phyloP scores from a whole-genome alignment of 192 early-diverging fungal species.

The Coemansia sp. region DNA sequence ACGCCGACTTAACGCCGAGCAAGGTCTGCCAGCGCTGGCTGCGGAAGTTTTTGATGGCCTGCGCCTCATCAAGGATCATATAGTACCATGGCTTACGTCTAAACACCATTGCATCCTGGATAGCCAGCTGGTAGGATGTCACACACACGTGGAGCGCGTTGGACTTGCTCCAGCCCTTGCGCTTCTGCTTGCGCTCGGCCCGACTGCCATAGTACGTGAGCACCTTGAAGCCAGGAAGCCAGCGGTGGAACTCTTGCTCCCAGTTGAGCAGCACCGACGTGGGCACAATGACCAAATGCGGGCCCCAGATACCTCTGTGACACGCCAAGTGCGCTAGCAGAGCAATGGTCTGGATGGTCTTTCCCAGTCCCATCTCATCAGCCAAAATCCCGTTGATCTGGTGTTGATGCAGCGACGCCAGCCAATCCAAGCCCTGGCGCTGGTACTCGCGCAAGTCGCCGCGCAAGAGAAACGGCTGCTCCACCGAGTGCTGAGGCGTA shows the following conservation, averaged over 20 bases:
- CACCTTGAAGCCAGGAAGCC: conserved; percentile 67
- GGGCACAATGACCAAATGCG: conserved; percentile 91
- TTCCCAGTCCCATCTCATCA: conserved; percentile 94
- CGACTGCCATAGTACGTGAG: conserved; percentile 69
- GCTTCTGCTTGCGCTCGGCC: conserved; percentile 50
- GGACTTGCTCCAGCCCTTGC: conserved; percentile 60
- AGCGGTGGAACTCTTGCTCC: conserved; percentile 86
- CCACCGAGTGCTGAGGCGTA: conserved; percentile 10
- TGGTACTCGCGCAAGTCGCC: conserved; percentile 85
- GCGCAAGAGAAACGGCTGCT: conserved; percentile 60
- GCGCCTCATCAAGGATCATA: conserved; percentile 94
- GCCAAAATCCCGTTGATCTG: conserved; percentile 89
- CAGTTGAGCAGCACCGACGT: conserved; percentile 88
- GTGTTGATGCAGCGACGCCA: conserved; percentile 81
- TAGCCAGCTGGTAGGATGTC: conserved; percentile 69
- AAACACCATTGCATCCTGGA: conserved; percentile 68
- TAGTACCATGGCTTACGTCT: conserved; percentile 82
- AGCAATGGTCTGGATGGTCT: conserved; percentile 94
- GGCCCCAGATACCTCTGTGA: conserved; percentile 74
- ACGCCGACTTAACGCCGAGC: conserved; percentile 71
- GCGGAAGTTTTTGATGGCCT: conserved; percentile 91
- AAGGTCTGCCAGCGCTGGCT: conserved; percentile 88
- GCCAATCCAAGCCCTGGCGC: conserved; percentile 86
- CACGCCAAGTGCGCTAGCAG: conserved; percentile 81
- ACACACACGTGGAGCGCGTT: conserved; percentile 79